Base-by-base conservation (phyloP, 768 basidiomycete genomes). In the Paxillus ammoniavirescens region DNA sequence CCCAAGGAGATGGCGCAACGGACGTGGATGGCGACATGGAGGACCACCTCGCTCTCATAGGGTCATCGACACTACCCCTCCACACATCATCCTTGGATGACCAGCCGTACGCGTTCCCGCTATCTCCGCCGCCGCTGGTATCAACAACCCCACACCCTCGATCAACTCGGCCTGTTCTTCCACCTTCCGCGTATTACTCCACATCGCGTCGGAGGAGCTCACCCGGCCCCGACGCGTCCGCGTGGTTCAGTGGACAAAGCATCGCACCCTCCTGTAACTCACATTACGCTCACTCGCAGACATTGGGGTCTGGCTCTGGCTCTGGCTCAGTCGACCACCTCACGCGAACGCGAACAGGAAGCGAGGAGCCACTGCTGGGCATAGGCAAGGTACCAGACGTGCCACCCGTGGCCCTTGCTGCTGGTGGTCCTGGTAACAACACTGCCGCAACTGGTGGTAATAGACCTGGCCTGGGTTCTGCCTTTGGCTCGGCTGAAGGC, bases 251-350 rank as follows among this genome's bases (percentile, higher is more conserved):
- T 41, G 68, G 69, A 42, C 47, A 62, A 13, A 61, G 50, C n/a
- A 30, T 55, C 15, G 60, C 61, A 9, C 64, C 69, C 1, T 71
- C 68, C 10, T 65, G 38, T 23, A 54, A 36, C 13, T 71, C 69
- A 9, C 58, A 71, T 18, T 59, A 65, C 8, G 49, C 69, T 17
- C 59, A 50, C 44, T 71, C 67, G 17, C 64, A 69, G 43, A 71
- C 68, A 0, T 40, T 64, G 13, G 66, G 66, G 8, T 67, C 66
- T 30, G 58, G 66, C 1, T 67, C 64, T 21, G 53, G 58, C 5
- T 68, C 64, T 0, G 60, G 60, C 14, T 68, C 66, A 1, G 57
- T 64, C 30, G 65, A 69, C 15, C 64, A 64, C 4, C 69, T 70
- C 33, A 53, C 56, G 4, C 50, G 63, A 42, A 71, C 67, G 15